phyloP scores from a whole-genome alignment of 129 eudicot genomes.

The Arctium lappa region DNA sequence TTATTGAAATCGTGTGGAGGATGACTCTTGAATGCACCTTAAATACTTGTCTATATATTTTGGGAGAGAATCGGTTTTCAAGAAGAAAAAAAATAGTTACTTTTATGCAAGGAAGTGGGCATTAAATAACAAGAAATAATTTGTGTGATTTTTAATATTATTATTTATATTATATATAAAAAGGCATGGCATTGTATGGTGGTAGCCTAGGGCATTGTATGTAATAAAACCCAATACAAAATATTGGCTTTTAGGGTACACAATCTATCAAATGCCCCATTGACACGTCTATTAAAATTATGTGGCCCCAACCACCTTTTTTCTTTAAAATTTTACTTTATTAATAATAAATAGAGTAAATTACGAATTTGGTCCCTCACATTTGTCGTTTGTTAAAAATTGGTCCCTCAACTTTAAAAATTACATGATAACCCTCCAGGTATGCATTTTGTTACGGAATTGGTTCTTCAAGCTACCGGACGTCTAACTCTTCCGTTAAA shows the following conservation, averaged over 20 bases:
- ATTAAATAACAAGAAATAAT: no score
- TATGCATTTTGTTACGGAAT: no score
- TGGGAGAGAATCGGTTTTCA: not conserved
- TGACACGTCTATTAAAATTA: slow-evolving; percentile 9
- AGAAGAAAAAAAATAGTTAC: not conserved
- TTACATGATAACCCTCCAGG: no score
- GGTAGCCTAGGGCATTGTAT: not conserved
- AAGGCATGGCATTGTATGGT: not conserved
- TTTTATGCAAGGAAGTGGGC: not conserved
- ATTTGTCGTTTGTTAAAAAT: no score
- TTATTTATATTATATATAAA: no score
- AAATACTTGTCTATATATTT: not conserved
- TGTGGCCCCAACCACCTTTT: not conserved
- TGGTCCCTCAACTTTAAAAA: no score
- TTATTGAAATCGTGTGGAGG: not conserved
- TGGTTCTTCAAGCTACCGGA: no score
- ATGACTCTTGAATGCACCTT: not conserved
- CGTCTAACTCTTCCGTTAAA: no score
- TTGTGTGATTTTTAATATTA: no score
- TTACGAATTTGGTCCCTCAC: no score
- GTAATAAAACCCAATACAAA: not conserved
- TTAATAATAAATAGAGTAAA: no score
- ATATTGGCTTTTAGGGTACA: slow-evolving; percentile 15
- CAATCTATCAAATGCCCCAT: not conserved
- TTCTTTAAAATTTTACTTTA: no score